These are phyloP conservation scores for Bipolaris sorokiniana DNA, from an alignment of 2,329 filamentous ascomycete genomes.

Conservation along the genomic window DNA sequence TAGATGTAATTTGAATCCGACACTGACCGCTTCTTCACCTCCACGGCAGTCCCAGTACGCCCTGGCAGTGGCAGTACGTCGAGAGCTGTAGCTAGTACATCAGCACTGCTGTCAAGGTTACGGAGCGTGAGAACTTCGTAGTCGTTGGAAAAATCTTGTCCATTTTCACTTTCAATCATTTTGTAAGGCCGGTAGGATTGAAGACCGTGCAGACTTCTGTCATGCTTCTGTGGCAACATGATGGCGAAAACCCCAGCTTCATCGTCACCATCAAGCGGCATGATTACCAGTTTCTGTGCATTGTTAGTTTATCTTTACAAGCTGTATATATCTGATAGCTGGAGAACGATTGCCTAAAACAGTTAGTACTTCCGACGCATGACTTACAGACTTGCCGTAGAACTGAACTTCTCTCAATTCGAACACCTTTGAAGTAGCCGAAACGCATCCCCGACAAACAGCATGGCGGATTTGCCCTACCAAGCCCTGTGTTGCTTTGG, in stretches of 20 bases:
- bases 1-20: background rate
- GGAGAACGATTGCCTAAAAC: background rate
- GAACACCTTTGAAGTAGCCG: constrained; percentile 14
- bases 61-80: constrained; percentile 5
- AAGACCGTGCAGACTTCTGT: constrained; percentile 21
- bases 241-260: constrained; percentile 28
- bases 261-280: constrained; percentile 25
- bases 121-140: constrained; percentile 22
- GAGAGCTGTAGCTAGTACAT: constrained; percentile 5
- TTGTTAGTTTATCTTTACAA: constrained; percentile 1
- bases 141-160: constrained; percentile 17
- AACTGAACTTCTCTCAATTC: constrained; percentile 25
- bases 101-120: constrained; percentile 12
- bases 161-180: background rate
- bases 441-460: constrained; percentile 30
- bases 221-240: constrained; percentile 20
- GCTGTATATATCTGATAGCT: too few species aligned
- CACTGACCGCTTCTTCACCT: background rate
- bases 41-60: background rate
- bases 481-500: constrained; percentile 8
- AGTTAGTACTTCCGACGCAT: too few species aligned
- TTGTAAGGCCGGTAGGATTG: constrained; percentile 26
- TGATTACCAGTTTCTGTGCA: constrained; percentile 24
- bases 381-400: constrained; percentile 15
- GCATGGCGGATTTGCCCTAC: constrained; percentile 15